Evolutionary conservation across 1,284 basidiomycete genomes (phyloP), one percentile per base, ranked within the genome.

Genomic region (Takashimella tepidaria): DNA sequence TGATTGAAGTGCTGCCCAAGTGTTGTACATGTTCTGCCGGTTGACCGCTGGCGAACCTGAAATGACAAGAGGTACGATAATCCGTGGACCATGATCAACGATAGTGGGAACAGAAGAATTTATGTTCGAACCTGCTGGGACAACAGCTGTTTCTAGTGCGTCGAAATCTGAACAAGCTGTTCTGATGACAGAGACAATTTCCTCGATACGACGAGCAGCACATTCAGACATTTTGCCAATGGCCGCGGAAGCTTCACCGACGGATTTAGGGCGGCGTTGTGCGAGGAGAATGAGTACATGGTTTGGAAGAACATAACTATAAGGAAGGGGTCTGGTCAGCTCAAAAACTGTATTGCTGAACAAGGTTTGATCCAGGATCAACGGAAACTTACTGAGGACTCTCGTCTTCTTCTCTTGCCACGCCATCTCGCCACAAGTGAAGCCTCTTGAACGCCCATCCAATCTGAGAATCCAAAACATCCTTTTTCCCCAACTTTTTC

Each of bases 361-460:
- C n/a, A n/a, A n/a, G n/a, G n/a, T n/a, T n/a, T n/a, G n/a, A n/a
- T n/a, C n/a, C n/a, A n/a, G n/a, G n/a, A n/a, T n/a, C n/a, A n/a
- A n/a, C n/a, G n/a, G 11, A 47, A 23, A 77, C 83, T 56, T 70
- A 92, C 84, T 85, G 78, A 4, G 83, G 82, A 67, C 88, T 88
- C 73, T 98, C 95, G 70, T 98, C 95, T 60, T 92, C 86, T 55
- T 86, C 83, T 49, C 92, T 79, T 0, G 92, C 89, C 1, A 87
- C 76, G 3, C 70, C 67, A 68, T 98, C 93, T 59, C 95, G 80
- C 95, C 95, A 98, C 25, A 76, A 78, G 74, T 96, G 91, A 19
- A 96, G 77, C 0, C 79, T 79, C 54, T 79, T 82, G 71, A 89
- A 89, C n/a, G 92, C 82, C 42, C 80, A 80, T 44, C 77, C 74